A percentile compares a stretch with the other conserved stretches of the same genome.
phyloP scores from a whole-genome alignment of 2,329 filamentous ascomycete genomes.

The Claviceps maximensis region DNA sequence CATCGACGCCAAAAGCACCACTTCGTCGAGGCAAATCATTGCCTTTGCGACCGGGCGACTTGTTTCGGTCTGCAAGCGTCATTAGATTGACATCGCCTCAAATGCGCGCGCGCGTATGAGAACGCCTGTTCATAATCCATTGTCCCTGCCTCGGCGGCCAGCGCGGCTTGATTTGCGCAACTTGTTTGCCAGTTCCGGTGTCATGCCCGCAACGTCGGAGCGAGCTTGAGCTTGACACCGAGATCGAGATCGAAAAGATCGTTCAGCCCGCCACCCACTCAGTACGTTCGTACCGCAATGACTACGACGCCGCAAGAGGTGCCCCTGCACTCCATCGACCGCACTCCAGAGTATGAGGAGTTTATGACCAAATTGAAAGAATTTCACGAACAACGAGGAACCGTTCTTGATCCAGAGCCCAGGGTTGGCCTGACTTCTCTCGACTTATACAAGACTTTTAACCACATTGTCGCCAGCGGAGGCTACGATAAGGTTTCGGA shows the following conservation, averaged over 20 bases:
- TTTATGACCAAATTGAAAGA: constrained; percentile 61
- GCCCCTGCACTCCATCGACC: constrained; percentile 36
- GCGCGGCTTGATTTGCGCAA: constrained; percentile 2
- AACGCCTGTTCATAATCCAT: background rate
- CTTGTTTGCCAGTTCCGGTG: background rate
- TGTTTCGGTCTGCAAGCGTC: background rate
- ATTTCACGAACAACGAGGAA: constrained; percentile 71
- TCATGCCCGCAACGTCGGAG: background rate
- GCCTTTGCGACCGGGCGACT: constrained; percentile 12
- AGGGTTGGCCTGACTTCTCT: constrained; percentile 67
- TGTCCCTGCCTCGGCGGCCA: background rate
- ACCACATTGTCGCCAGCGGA: constrained; percentile 60
- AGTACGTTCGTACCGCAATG: constrained; percentile 7
- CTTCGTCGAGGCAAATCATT: constrained; percentile 7
- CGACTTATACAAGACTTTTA: constrained; percentile 67
- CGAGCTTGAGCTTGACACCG: background rate
- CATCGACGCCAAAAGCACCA: constrained; percentile 1
- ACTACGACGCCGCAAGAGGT: constrained; percentile 21
- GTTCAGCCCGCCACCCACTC: background rate
- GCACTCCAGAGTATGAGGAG: constrained; percentile 58
- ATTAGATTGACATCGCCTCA: background rate
- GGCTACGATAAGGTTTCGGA: constrained; percentile 77
- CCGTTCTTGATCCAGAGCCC: constrained; percentile 64
- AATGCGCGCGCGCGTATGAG: background rate
- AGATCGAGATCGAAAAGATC: background rate